Evolutionary conservation across 805 yeast species (phyloP), one percentile per base, ranked within the genome.

Genomic region (Ogataea populi-albae): DNA sequence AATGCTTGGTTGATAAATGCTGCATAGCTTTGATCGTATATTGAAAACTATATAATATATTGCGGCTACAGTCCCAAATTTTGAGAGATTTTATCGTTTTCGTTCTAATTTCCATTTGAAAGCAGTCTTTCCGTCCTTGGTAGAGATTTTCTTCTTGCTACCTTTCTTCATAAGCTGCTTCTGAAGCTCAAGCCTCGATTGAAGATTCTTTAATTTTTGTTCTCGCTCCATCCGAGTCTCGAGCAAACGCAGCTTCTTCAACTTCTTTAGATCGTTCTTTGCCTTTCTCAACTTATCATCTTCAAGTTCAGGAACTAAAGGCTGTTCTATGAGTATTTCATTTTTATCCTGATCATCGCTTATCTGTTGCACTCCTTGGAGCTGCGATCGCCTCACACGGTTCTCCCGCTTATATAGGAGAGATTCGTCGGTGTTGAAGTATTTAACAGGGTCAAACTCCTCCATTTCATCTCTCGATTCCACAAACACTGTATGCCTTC

Each of bases 141-240:
- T 82, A 3, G 72, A 68, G 4, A 82, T 59, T 66, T 88, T 88
- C 72, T 81, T 84, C 64, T 85, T 86, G 42, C 79, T 77, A 1
- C 98, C 98, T 47, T 80, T 83, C 59, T 86, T 86, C 95, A 91
- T 87, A 37, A 88, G 71, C 54, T 89, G 95, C 43, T 84, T 77
- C 51, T 88, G 94, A 38, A 75, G 50, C 38, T 83, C 85, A 78
- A 89, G 78, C 51, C 79, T 75, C 26, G 70, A 71, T 52, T 86
- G 82, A 12, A 91, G 84, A 33, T 72, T 72, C 33, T 68, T 66
- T 46, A 91, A 69, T 59, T 88, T 77, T 35, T 69, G 63, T 43
- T 79, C 85, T 49, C 95, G 75, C 46, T 82, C 80, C 51, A 86
- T 58, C 39, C 88, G 75, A 40, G 69, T 71, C 54, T 84, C 75